Evolutionary conservation across 2,329 filamentous ascomycete genomes (phyloP).

Genomic region (Fusarium agapanthi): DNA sequence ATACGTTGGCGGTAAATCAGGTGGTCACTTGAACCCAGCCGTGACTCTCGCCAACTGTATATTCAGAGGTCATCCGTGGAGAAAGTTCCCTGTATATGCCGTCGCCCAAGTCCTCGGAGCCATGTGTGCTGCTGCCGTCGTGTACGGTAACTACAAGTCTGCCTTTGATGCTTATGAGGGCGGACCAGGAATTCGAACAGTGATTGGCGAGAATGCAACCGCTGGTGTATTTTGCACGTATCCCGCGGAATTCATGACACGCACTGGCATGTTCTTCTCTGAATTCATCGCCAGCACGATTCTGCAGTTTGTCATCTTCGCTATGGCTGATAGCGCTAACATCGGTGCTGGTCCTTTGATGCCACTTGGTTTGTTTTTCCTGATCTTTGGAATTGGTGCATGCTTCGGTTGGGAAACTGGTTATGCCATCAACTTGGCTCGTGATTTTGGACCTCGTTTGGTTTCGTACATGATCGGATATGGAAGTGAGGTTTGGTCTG

Average conservation of each 20-base stretch:
- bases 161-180: slow-evolving; percentile 73
- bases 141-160: slow-evolving; percentile 71
- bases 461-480: slow-evolving; percentile 75
- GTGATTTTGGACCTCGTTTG: slow-evolving; percentile 75
- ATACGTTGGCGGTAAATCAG: slow-evolving; percentile 71
- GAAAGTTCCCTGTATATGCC: slow-evolving; percentile 74
- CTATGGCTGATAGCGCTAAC: slow-evolving; percentile 67
- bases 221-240: slow-evolving; percentile 80
- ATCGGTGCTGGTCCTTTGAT: slow-evolving; percentile 64
- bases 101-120: slow-evolving; percentile 73
- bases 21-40: slow-evolving; percentile 75
- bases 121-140: slow-evolving; percentile 67
- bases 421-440: slow-evolving; percentile 77
- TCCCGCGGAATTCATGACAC: slow-evolving; percentile 71
- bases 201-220: slow-evolving; percentile 65
- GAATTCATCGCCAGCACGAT: slow-evolving; percentile 75
- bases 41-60: slow-evolving; percentile 76
- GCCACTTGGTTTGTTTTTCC: slow-evolving; percentile 72
- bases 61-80: slow-evolving; percentile 74
- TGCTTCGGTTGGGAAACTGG: slow-evolving; percentile 82
- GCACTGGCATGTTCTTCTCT: slow-evolving; percentile 73
- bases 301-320: slow-evolving; percentile 77
- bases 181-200: slow-evolving; percentile 67
- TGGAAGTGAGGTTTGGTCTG: slow-evolving; percentile 71
- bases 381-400: slow-evolving; percentile 77